Base-by-base conservation (phyloP, 2,329 filamentous ascomycete species). In the Dactylellina haptotyla region DNA sequence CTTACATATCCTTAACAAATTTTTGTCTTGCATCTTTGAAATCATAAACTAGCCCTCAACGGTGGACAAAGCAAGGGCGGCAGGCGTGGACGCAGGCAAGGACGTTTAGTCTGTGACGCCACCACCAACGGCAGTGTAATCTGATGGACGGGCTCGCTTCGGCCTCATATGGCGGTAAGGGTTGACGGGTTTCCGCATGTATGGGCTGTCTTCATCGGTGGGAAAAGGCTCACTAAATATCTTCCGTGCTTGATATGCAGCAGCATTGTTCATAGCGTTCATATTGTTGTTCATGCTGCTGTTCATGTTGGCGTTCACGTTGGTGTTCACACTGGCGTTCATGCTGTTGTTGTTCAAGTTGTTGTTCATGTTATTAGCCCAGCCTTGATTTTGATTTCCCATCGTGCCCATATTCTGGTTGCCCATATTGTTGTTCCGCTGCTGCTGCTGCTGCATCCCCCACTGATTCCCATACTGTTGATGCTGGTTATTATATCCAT, bases 121-220 rank as follows among this genome's bases (percentile, higher is more conserved):
- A 18, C 69, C 75, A 26, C 77, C 77, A 28, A 78, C 59, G 20
- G 77, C 77, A 32, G 77, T 78, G 64, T 76, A 98, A 82, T 99
- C 95, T 80, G 92, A 95, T 9, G 93, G 93, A 63, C 95, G 87
- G 62, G 91, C 88, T 77, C 92, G 86, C 76, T 90, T 87, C 78
- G 92, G 89, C 78, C 90, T 87, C 79, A 93, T 92, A 79, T 95
- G 91, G 56, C 95, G 88, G 79, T 97, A 91, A 1, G 93, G 94
- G 80, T 99, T 99, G 75, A 98, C 91, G 0, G 95, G 95, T 81
- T 97, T 94, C 67, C 95, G 87, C 80, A 98, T 96, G 82, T 99
- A 99, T 4, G 95, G 91, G 72, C 93, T 92, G 67, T 96, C 93
- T 64, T 96, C 92, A 75, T 88, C 87, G 69, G 86, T 88, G 1